Evolutionary conservation across 1,139 yeast genomes (phyloP).

Genomic region (Lodderomyces theae): DNA sequence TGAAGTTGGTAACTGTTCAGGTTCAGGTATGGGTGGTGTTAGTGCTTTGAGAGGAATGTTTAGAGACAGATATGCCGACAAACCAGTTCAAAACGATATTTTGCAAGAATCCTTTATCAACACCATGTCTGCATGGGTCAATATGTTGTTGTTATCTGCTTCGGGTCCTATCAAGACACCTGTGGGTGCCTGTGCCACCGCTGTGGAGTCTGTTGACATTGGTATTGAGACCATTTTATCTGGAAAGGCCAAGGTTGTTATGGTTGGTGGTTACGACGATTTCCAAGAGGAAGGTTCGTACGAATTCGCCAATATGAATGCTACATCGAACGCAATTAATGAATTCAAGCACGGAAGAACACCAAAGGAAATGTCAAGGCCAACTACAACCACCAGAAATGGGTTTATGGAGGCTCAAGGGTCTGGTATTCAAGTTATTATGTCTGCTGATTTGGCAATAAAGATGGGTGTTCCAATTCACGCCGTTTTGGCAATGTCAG

Average conservation of each 20-base stretch:
- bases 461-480: constrained; percentile 99
- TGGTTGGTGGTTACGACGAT: constrained; percentile 99
- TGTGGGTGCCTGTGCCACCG: constrained; percentile 99
- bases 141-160: constrained; percentile 94
- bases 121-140: constrained; percentile 99
- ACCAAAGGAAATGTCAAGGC: constrained; percentile 98
- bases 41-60: constrained; percentile 96
- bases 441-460: constrained; percentile 92
- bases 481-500: constrained; percentile 89
- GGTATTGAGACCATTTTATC: constrained; percentile 91
- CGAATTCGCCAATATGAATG: constrained; percentile 98
- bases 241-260: constrained; percentile 92
- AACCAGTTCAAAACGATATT: constrained; percentile 94
- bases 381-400: constrained; percentile 90
- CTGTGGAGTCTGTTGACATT: constrained; percentile 93
- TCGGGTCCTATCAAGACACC: constrained; percentile 99
- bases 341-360: constrained; percentile 96
- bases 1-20: constrained; percentile 98
- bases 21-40: constrained; percentile 99
- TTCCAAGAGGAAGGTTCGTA: constrained; percentile 99
- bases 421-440: constrained; percentile 95
- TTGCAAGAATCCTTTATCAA: constrained; percentile 97
- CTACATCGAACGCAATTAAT: constrained; percentile 83
- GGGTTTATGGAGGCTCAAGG: constrained; percentile 99
- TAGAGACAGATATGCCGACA: constrained; percentile 87